Evolutionary conservation across 148 eudicot species (phyloP).

Genomic region (Nyssa sinensis): DNA sequence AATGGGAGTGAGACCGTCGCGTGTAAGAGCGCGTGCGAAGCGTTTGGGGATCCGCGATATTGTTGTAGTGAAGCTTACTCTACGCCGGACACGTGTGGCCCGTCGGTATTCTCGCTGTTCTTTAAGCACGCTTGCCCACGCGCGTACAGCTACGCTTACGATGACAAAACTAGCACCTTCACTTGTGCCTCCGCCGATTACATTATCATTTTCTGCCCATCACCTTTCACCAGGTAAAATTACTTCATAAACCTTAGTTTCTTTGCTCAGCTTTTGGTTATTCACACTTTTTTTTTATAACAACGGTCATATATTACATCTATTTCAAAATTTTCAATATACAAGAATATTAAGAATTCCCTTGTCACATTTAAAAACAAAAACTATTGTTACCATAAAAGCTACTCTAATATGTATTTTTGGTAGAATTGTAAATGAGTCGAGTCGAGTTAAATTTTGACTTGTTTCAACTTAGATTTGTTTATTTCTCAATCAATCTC

Average conservation of each 20-base stretch:
- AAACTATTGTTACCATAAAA: too few relatives aligned
- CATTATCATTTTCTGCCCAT: conserved; percentile 76
- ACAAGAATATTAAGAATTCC: too few relatives aligned
- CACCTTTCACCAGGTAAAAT: conserved; percentile 81
- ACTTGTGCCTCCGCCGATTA: conserved; percentile 82
- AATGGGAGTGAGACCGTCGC: conserved; percentile 52
- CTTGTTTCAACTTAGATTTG: too few relatives aligned
- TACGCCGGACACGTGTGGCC: conserved; percentile 87
- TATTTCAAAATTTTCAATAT: too few relatives aligned
- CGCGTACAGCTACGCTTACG: conserved; percentile 92
- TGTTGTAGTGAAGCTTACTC: conserved; percentile 74
- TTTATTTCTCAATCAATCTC: too few relatives aligned
- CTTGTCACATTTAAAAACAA: too few relatives aligned
- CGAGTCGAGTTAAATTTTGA: too few relatives aligned
- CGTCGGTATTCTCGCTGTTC: conserved; percentile 61
- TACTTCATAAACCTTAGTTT: background rate
- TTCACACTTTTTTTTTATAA: too few relatives aligned
- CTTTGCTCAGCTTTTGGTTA: too few relatives aligned
- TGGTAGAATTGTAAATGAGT: too few relatives aligned
- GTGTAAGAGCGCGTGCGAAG: conserved; percentile 98
- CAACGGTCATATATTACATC: too few relatives aligned
- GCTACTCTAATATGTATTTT: too few relatives aligned
- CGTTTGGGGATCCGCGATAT: conserved; percentile 80
- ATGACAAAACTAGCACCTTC: conserved; percentile 93
- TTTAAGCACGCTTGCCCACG: conserved; percentile 90